Conservation (phyloP, 192 early-diverging fungal species). For the Linnemannia elongata region DNA sequence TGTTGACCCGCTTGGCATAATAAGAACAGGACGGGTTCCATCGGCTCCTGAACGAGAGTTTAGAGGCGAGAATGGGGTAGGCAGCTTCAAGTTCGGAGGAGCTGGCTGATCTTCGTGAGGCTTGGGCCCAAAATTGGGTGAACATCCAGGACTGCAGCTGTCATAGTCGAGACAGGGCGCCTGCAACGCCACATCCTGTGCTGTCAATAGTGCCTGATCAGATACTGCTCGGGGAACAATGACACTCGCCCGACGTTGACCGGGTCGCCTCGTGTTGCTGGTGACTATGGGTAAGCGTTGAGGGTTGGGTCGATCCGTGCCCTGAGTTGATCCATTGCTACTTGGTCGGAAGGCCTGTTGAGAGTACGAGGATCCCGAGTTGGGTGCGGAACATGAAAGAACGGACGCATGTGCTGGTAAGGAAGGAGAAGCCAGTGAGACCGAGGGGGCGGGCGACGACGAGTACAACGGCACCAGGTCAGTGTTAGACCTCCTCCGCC, state of each 20-base stretch:
- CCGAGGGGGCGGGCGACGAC: not conserved
- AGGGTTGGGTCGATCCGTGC: not conserved
- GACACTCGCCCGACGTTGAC: slow-evolving; percentile 6
- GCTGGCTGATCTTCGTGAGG: not conserved
- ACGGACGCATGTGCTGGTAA: not conserved
- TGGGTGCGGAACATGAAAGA: not conserved
- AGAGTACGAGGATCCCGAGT: not conserved
- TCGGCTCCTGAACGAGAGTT: not conserved
- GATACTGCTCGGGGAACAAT: slow-evolving; percentile 39
- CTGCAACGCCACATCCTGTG: slow-evolving; percentile 36
- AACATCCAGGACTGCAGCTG: slow-evolving; percentile 10
- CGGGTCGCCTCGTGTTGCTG: not conserved
- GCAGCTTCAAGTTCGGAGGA: not conserved
- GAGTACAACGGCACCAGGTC: not conserved
- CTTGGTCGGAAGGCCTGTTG: not conserved
- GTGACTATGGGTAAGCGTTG: not conserved
- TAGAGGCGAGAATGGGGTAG: not conserved
- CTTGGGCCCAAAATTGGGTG: not conserved
- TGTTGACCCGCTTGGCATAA: not conserved
- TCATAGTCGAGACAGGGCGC: slow-evolving; percentile 13
- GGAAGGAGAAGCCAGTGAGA: not conserved
- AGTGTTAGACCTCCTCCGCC: slow-evolving; percentile 16
- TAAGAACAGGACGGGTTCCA: not conserved
- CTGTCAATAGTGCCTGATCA: slow-evolving; percentile 34
- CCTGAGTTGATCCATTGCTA: not conserved